Evolutionary conservation across 768 basidiomycete genomes (phyloP).

Genomic region (Lentinula sp.): DNA sequence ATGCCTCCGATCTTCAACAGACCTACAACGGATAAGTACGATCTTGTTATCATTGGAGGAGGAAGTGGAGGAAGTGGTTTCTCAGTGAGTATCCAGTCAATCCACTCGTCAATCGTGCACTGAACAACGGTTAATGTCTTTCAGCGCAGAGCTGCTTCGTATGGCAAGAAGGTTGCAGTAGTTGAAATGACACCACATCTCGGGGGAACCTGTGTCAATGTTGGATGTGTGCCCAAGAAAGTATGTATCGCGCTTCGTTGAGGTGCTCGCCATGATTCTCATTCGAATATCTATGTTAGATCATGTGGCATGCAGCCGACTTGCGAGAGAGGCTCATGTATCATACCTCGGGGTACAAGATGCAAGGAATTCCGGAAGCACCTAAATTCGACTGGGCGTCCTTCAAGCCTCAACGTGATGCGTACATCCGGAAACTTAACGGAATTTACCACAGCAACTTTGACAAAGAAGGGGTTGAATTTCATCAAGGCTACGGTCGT

Average conservation of each 20-base stretch:
- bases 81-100: conserved; percentile 46
- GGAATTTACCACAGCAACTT: conserved; percentile 90
- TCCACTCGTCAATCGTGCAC: not conserved
- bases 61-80: conserved; percentile 91
- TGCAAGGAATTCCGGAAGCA: conserved; percentile 44
- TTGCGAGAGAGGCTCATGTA: conserved; percentile 78
- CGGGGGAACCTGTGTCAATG: conserved; percentile 97
- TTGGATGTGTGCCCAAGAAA: conserved; percentile 98
- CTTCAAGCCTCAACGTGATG: conserved; percentile 93
- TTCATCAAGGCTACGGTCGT: conserved; percentile 72
- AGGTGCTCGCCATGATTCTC: not conserved
- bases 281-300: conserved; percentile 37
- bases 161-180: conserved; percentile 91
- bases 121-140: not conserved
- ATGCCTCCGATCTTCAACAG: conserved; percentile 70
- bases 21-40: conserved; percentile 63
- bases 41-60: conserved; percentile 86
- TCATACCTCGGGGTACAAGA: conserved; percentile 69
- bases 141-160: conserved; percentile 84
- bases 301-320: conserved; percentile 98
- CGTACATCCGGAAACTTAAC: conserved; percentile 87
- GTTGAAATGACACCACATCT: conserved; percentile 70
- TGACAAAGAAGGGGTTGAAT: conserved; percentile 80
- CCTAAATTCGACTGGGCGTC: conserved; percentile 82
- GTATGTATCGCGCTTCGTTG: conserved; percentile 25